Conservation (phyloP, 176 grass and related monocot genomes). For the Carex kokanica region DNA sequence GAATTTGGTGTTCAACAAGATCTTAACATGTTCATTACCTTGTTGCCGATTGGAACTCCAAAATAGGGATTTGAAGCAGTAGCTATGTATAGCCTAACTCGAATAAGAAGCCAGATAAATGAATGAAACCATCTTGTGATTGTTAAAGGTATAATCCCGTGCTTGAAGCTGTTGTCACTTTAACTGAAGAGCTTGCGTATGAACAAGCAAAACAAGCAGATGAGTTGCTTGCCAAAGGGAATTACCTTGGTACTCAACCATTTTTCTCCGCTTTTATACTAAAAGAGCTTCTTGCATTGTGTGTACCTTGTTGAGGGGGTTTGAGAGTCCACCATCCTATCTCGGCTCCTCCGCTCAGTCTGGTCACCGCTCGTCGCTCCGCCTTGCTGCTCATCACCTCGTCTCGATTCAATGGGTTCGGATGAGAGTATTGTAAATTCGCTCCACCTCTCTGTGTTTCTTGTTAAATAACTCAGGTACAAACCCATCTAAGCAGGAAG, state of each 20-base stretch:
- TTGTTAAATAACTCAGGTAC: too few species aligned
- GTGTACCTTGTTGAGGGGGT: too few species aligned
- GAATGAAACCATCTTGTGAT: conserved; percentile 17
- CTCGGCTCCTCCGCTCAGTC: too few species aligned
- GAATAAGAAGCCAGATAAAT: conserved; percentile 7
- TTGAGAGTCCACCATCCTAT: too few species aligned
- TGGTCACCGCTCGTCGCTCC: too few species aligned
- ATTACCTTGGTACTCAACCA: conserved; percentile 59
- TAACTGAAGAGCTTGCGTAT: conserved; percentile 81
- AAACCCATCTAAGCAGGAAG: too few species aligned
- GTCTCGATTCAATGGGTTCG: too few species aligned
- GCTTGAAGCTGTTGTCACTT: conserved; percentile 65
- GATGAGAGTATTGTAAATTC: too few species aligned
- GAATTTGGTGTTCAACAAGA: not conserved
- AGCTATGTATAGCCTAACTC: not conserved
- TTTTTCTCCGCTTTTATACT: not conserved
- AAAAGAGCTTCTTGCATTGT: not conserved
- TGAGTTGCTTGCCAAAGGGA: conserved; percentile 64
- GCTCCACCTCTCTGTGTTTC: too few species aligned
- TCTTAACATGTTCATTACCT: not conserved
- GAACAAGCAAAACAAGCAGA: conserved; percentile 77
- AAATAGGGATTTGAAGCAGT: not conserved
- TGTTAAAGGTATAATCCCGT: conserved; percentile 59
- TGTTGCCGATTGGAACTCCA: conserved; percentile 12
- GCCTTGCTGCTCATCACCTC: too few species aligned